A percentile compares a stretch with the other conserved stretches of the same genome.
These are phyloP conservation scores for Boletus sp. DNA, from an alignment of 768 basidiomycete genomes.

Conservation along the genomic window DNA sequence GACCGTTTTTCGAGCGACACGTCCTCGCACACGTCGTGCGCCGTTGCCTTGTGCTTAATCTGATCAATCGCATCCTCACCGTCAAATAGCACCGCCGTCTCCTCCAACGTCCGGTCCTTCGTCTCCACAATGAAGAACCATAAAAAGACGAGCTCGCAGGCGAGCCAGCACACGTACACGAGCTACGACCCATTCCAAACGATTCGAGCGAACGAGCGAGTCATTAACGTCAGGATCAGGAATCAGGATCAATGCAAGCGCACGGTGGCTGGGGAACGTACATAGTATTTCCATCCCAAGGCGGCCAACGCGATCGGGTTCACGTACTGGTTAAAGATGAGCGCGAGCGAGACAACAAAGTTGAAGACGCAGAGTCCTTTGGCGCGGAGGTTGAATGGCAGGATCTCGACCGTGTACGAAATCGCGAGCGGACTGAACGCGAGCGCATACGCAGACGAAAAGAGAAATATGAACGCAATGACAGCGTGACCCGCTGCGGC, in stretches of 20 bases:
- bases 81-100: slow-evolving; percentile 71
- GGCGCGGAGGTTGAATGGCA: slow-evolving; percentile 77
- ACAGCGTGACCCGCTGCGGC: slow-evolving; percentile 48
- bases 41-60: slow-evolving; percentile 14
- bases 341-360: slow-evolving; percentile 56
- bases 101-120: slow-evolving; percentile 55
- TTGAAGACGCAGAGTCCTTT: slow-evolving; percentile 80
- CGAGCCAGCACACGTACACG: slow-evolving; percentile 23
- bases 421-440: slow-evolving; percentile 75
- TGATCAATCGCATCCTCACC: slow-evolving; percentile 40
- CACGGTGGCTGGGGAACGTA: neutral
- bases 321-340: slow-evolving; percentile 77
- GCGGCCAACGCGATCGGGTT: slow-evolving; percentile 68
- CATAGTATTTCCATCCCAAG: slow-evolving; percentile 49
- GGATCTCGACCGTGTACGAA: slow-evolving; percentile 67
- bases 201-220: neutral
- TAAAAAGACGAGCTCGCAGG: slow-evolving; percentile 9
- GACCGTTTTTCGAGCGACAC: slow-evolving; percentile 8
- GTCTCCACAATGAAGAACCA: slow-evolving; percentile 20
- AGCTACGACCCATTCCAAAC: neutral
- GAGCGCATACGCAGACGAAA: slow-evolving; percentile 53
- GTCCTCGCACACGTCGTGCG: neutral
- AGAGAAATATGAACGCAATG: slow-evolving; percentile 57
- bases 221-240: neutral
- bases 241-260: too few species aligned